These are phyloP conservation scores for Irpex sp. DNA, from an alignment of 1,284 basidiomycete genomes.

Conservation along the genomic window DNA sequence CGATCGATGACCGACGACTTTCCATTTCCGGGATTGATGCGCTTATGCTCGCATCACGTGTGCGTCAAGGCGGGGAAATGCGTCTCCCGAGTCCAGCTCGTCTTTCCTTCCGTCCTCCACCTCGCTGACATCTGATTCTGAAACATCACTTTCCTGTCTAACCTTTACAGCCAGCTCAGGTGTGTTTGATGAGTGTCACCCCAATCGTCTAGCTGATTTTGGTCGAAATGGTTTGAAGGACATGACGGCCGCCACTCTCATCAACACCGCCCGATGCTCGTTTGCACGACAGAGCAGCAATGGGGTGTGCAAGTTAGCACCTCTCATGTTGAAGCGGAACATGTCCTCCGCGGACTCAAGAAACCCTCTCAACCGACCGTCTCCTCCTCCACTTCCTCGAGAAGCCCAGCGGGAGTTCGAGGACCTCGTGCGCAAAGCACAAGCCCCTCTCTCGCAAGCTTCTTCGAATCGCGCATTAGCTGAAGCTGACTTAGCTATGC, in stretches of 20 bases:
- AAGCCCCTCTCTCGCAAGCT: conserved; percentile 38
- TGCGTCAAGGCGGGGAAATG: not conserved
- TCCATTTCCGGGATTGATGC: not conserved
- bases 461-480: conserved; percentile 19
- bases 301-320: not conserved
- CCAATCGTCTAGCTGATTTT: not conserved
- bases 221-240: not conserved
- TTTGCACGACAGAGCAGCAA: not conserved
- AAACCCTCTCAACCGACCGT: conserved; percentile 48
- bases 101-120: not conserved
- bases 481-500: conserved; percentile 43
- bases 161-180: not conserved
- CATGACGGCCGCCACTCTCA: not conserved
- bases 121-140: not conserved
- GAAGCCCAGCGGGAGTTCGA: conserved; percentile 77
- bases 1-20: not conserved
- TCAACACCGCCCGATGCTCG: not conserved
- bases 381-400: conserved; percentile 67
- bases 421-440: conserved; percentile 59
- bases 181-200: not conserved
- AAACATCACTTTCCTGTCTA: not conserved
- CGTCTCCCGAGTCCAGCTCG: not conserved
- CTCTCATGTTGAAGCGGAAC: conserved; percentile 5
- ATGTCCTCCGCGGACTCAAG: conserved; percentile 22
- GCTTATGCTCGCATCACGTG: not conserved